phyloP scores from a whole-genome alignment of 176 grass and related monocot genomes.

The Raddia distichophylla region DNA sequence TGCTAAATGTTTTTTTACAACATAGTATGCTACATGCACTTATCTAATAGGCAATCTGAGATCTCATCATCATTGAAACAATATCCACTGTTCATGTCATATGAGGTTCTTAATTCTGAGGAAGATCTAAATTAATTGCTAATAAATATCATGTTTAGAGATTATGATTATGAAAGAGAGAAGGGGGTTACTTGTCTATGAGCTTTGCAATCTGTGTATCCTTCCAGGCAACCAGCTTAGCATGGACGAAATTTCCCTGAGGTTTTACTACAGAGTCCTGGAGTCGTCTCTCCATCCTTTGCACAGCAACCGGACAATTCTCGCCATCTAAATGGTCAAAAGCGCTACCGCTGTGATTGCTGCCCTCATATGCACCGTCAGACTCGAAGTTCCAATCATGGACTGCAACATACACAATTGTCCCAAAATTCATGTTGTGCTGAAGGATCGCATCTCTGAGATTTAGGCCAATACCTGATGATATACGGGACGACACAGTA shows the following conservation, averaged over 20 bases:
- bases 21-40: constrained; percentile 16
- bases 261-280: constrained; percentile 31
- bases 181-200: constrained; percentile 60
- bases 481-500: constrained; percentile 58
- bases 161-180: background rate
- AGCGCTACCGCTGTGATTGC: constrained; percentile 31
- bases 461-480: constrained; percentile 57
- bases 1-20: constrained; percentile 4
- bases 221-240: constrained; percentile 74
- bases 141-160: constrained; percentile 12
- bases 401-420: constrained; percentile 33
- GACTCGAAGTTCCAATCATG: constrained; percentile 55
- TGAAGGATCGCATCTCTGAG: constrained; percentile 25
- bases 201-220: constrained; percentile 64
- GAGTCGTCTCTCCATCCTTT: constrained; percentile 37
- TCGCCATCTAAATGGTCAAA: constrained; percentile 43
- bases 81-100: constrained; percentile 3
- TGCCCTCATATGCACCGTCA: constrained; percentile 44
- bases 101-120: constrained; percentile 36
- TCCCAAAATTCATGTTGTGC: constrained; percentile 26
- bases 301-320: constrained; percentile 29
- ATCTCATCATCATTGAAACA: constrained; percentile 9
- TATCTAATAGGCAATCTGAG: constrained; percentile 23
- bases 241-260: constrained; percentile 39
- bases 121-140: background rate